phyloP scores from a whole-genome alignment of 306 rosid species.

The Carpinus viminea region DNA sequence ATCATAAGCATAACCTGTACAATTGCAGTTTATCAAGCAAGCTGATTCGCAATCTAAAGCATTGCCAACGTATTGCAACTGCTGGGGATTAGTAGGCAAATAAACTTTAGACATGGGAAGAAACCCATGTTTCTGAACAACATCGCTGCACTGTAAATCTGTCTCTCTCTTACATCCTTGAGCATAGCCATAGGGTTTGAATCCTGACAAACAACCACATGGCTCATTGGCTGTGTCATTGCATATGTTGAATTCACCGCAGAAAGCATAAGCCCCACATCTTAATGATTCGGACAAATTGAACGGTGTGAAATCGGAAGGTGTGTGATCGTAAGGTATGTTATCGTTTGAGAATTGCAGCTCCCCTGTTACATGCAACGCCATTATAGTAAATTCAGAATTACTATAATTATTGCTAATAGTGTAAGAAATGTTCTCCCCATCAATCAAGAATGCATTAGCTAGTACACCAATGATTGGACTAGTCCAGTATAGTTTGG shows the following conservation, averaged over 20 bases:
- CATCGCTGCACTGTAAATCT: background rate
- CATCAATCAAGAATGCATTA: background rate
- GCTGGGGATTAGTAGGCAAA: background rate
- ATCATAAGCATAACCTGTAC: constrained; percentile 20
- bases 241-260: background rate
- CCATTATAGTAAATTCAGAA: background rate
- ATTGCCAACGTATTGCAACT: background rate
- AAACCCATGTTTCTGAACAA: background rate
- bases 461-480: background rate
- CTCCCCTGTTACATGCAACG: background rate
- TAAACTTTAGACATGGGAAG: background rate
- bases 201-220: background rate
- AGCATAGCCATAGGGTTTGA: background rate
- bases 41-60: background rate
- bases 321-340: background rate
- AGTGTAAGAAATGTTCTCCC: background rate
- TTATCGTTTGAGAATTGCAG: too few relatives aligned
- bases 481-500: background rate
- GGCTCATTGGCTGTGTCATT: background rate
- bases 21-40: constrained; percentile 17
- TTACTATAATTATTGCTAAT: too few relatives aligned
- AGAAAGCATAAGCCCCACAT: background rate
- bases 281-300: background rate
- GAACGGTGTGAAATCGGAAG: too few relatives aligned
- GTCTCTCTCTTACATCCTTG: background rate